phyloP scores from a whole-genome alignment of 345 rosid species.

The Erodium maritimum region DNA sequence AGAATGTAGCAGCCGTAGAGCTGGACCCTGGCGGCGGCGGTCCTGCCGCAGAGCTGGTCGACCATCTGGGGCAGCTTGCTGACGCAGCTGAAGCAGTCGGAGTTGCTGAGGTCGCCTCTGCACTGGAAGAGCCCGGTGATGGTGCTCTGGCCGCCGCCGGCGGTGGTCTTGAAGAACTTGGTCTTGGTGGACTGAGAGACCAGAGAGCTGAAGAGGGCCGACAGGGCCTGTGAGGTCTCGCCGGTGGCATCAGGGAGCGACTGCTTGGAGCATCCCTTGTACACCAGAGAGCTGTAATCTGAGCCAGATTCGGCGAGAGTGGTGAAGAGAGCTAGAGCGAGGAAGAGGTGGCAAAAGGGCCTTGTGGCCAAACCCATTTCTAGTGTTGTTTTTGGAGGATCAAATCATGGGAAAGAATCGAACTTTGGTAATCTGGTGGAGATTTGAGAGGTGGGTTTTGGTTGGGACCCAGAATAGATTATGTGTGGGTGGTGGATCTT shows the following conservation, averaged over 20 bases:
- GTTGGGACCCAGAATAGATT: constrained; percentile 8
- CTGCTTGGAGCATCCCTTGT: constrained; percentile 83
- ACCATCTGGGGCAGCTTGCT: constrained; percentile 69
- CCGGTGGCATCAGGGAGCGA: constrained; percentile 75
- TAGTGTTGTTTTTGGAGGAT: constrained; percentile 21
- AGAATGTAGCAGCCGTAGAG: constrained; percentile 79
- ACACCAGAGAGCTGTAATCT: constrained; percentile 59
- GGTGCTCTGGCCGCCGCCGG: constrained; percentile 58
- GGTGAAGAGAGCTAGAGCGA: constrained; percentile 22
- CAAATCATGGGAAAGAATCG: constrained; percentile 35
- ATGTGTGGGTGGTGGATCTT: neutral
- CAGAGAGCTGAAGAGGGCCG: constrained; percentile 72
- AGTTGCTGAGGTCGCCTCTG: constrained; percentile 67
- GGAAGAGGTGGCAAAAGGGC: constrained; percentile 15
- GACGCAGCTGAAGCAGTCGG: constrained; percentile 85
- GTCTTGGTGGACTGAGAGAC: constrained; percentile 72
- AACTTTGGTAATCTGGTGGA: no score
- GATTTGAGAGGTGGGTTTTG: constrained; percentile 16
- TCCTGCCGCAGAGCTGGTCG: constrained; percentile 60
- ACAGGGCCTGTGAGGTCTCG: constrained; percentile 67
- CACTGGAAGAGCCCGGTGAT: constrained; percentile 93
- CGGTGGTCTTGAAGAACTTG: constrained; percentile 74
- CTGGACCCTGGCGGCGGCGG: constrained; percentile 75
- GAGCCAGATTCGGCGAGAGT: constrained; percentile 38
- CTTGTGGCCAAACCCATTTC: constrained; percentile 35